Conservation (phyloP, 2,329 filamentous ascomycete genomes). For the Diaporthe australafricana region DNA sequence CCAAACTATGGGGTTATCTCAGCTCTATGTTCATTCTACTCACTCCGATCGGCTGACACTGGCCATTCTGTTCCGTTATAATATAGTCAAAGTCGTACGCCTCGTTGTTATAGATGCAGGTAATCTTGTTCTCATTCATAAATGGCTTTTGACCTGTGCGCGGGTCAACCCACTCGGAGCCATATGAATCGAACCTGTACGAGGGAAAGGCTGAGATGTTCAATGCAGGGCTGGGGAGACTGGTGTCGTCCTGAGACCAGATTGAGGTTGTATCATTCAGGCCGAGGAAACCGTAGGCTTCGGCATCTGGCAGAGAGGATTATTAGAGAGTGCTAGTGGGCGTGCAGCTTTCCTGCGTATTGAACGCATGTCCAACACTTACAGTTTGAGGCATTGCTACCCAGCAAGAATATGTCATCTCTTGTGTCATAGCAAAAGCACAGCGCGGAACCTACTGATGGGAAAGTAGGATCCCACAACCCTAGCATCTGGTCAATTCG, state of each 20-base stretch:
- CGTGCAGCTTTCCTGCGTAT: background rate
- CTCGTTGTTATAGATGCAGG: background rate
- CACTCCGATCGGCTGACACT: slow-evolving; percentile 6
- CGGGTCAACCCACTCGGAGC: background rate
- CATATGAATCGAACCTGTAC: background rate
- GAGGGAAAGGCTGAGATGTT: background rate
- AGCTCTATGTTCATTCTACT: background rate
- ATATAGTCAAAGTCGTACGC: background rate
- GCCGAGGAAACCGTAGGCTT: background rate
- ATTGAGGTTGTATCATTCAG: background rate
- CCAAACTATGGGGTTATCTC: no score
- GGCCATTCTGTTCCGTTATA: background rate
- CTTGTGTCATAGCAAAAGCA: background rate
- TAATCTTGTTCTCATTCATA: background rate
- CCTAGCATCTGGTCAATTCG: background rate
- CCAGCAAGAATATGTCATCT: background rate
- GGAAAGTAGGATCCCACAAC: background rate
- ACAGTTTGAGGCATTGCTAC: background rate
- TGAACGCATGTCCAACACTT: background rate
- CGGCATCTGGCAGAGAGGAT: background rate
- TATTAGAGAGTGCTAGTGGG: background rate
- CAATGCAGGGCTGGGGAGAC: background rate
- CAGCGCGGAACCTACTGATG: no score
- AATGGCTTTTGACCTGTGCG: background rate
- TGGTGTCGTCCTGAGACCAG: background rate